Evolutionary conservation across 148 eudicot genomes (phyloP).

Genomic region (Silene uniflora): DNA sequence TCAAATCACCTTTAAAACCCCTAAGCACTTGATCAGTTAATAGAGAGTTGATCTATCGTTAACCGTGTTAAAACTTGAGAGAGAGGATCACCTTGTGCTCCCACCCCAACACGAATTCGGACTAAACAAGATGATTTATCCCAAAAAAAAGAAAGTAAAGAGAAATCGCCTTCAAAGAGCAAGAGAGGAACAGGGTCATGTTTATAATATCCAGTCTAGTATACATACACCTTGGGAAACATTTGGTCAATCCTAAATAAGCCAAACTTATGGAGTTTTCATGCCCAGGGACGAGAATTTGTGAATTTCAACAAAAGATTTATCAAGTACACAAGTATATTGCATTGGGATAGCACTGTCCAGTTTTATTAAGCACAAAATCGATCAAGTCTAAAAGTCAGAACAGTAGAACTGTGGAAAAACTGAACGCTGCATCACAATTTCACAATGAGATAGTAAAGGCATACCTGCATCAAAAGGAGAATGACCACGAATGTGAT

Average conservation of each 20-base stretch:
- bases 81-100: no score
- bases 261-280: background rate
- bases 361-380: background rate
- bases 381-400: background rate
- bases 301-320: no score
- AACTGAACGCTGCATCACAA: background rate
- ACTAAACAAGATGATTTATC: no score
- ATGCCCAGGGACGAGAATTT: no score
- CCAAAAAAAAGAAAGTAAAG: no score
- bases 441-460: background rate
- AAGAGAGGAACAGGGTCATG: background rate
- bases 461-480: constrained; percentile 33
- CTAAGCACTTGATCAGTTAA: no score
- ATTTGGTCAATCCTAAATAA: background rate
- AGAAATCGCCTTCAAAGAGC: background rate
- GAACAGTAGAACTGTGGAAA: background rate
- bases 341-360: background rate
- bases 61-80: no score
- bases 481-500: constrained; percentile 27
- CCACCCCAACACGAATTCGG: no score
- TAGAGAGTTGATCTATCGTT: no score
- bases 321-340: background rate
- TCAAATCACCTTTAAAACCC: no score
- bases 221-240: no score
- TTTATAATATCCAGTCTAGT: background rate